Evolutionary conservation across 192 early-diverging fungal genomes (phyloP).

Genomic region (Rhizoclosmatium sp.): DNA sequence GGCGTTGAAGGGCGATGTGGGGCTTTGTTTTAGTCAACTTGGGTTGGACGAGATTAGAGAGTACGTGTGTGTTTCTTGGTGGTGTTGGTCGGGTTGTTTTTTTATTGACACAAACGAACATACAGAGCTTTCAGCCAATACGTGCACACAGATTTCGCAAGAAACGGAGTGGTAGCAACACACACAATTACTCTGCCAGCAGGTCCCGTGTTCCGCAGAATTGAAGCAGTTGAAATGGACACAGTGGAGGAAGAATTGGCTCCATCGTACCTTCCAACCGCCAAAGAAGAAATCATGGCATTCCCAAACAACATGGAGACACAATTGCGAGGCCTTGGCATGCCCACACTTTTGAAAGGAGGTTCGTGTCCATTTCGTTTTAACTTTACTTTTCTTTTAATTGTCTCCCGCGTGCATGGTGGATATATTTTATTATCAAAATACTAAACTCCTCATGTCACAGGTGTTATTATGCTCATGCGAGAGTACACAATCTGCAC

Average conservation of each 20-base stretch:
- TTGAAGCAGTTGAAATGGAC: conserved; percentile 39
- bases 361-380: neutral
- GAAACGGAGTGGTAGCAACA: conserved; percentile 80
- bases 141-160: conserved; percentile 76
- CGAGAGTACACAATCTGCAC: conserved; percentile 85
- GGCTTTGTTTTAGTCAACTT: conserved; percentile 85
- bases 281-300: conserved; percentile 55
- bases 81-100: neutral
- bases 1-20: conserved; percentile 82
- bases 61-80: conserved; percentile 34
- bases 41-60: conserved; percentile 64
- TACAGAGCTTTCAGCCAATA: conserved; percentile 65
- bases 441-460: too few species aligned
- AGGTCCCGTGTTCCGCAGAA: conserved; percentile 80
- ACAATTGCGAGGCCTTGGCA: conserved; percentile 69
- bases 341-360: conserved; percentile 36
- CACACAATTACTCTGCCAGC: conserved; percentile 76
- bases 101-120: neutral
- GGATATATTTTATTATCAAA: too few species aligned
- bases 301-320: conserved; percentile 96
- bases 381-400: too few species aligned
- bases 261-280: neutral
- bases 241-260: conserved; percentile 6
- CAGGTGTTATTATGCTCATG: conserved; percentile 69
- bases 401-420: too few species aligned